These are phyloP conservation scores for Gypsophila paniculata DNA, from an alignment of 179 eudicot genomes.

Conservation along the genomic window DNA sequence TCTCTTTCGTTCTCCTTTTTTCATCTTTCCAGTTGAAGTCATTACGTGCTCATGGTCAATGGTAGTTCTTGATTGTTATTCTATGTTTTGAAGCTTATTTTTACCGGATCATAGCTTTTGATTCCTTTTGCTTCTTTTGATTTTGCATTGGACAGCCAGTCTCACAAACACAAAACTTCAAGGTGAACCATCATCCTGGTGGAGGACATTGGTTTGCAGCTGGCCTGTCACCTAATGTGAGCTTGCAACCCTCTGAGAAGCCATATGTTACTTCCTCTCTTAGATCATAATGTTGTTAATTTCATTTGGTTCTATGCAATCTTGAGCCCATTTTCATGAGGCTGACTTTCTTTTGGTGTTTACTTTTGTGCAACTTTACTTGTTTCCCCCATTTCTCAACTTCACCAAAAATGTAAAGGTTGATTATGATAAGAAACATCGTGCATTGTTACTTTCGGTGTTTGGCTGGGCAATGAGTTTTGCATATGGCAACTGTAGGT, in stretches of 20 bases:
- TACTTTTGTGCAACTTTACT: neutral
- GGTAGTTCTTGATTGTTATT: neutral
- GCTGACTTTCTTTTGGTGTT: neutral
- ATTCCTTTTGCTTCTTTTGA: neutral
- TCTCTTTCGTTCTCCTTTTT: neutral
- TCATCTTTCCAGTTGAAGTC: slow-evolving; percentile 1
- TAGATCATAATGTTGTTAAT: neutral
- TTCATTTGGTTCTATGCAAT: neutral
- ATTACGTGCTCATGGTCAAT: neutral
- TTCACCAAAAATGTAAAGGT: neutral
- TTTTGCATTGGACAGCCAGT: slow-evolving; percentile 47
- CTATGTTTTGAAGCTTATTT: neutral
- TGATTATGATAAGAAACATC: neutral
- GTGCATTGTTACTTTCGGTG: neutral
- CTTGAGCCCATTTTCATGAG: neutral
- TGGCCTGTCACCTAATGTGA: slow-evolving; percentile 97
- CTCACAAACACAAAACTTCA: slow-evolving; percentile 65
- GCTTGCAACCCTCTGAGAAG: slow-evolving; percentile 24
- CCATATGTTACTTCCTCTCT: neutral
- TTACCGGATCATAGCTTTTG: neutral
- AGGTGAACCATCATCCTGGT: slow-evolving; percentile 95
- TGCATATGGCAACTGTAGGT: slow-evolving; percentile 40
- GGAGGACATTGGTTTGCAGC: slow-evolving; percentile 99
- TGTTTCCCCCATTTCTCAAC: neutral
- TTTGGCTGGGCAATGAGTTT: neutral